Conservation (phyloP, 352 stramenopile genomes). For the Phytophthora agathidicida region DNA sequence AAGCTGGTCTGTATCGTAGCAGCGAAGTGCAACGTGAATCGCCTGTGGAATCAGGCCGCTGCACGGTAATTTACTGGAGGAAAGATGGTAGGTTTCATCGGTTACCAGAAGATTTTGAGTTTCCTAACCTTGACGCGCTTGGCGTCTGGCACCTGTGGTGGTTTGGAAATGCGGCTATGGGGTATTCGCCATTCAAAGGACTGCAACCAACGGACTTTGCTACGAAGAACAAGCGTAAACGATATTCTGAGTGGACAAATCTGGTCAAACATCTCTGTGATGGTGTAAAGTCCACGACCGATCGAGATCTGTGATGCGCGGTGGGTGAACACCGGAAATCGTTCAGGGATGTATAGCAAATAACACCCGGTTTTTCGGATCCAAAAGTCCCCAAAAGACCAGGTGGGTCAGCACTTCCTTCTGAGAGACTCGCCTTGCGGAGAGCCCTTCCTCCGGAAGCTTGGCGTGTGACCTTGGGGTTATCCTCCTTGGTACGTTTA, state of each 20-base stretch:
- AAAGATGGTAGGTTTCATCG: slow-evolving; percentile 6
- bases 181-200: neutral
- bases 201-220: slow-evolving; percentile 7
- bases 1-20: neutral
- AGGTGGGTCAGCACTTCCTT: too few relatives aligned
- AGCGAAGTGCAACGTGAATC: too few relatives aligned
- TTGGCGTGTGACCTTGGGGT: too few relatives aligned
- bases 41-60: too few relatives aligned
- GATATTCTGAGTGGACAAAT: slow-evolving; percentile 12
- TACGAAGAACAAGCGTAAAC: neutral
- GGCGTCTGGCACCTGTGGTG: slow-evolving; percentile 11
- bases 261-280: neutral
- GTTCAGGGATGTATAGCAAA: too few relatives aligned
- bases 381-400: too few relatives aligned
- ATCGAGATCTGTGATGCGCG: too few relatives aligned
- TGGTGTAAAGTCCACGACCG: neutral
- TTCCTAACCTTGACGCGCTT: neutral
- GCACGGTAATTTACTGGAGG: slow-evolving; percentile 6
- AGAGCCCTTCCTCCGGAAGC: too few relatives aligned
- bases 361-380: too few relatives aligned
- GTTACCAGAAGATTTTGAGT: slow-evolving; percentile 6
- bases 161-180: neutral
- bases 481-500: too few relatives aligned
- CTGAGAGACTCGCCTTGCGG: too few relatives aligned
- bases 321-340: neutral